Percentiles rank a stretch among this genome's conserved stretches.
phyloP scores from a whole-genome alignment of 441 rosid genomes.

The Croton laevigatus region DNA sequence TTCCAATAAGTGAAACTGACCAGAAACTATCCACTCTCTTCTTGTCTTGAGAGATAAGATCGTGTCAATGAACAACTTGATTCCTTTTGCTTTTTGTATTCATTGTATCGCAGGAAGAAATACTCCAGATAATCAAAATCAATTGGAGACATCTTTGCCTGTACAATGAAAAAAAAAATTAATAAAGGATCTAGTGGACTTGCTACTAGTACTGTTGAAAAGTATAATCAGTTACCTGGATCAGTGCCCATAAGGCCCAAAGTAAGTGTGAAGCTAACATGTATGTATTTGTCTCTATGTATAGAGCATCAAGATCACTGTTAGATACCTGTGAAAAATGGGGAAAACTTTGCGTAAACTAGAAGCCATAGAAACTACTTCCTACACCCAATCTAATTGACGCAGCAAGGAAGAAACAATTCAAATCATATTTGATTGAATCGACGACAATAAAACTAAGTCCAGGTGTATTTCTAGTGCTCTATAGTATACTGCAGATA shows the following conservation, averaged over 20 bases:
- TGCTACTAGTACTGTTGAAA: not conserved
- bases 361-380: not conserved
- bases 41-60: slow-evolving; percentile 41
- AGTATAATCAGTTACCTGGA: slow-evolving; percentile 53
- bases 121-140: slow-evolving; percentile 81
- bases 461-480: not conserved
- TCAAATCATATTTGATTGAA: not conserved
- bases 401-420: not conserved
- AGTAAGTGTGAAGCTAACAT: slow-evolving; percentile 77
- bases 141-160: slow-evolving; percentile 98
- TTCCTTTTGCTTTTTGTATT: slow-evolving; percentile 75
- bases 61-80: slow-evolving; percentile 48
- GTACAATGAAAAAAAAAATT: slow-evolving; percentile 17
- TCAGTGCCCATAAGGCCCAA: slow-evolving; percentile 97
- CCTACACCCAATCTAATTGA: slow-evolving; percentile 1
- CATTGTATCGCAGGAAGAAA: slow-evolving; percentile 82
- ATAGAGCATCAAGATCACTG: slow-evolving; percentile 60
- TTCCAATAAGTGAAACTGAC: not conserved
- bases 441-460: not conserved
- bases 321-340: slow-evolving; percentile 46
- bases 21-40: slow-evolving; percentile 19
- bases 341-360: not conserved
- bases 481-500: not conserved
- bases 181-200: slow-evolving; percentile 1
- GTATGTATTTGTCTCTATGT: slow-evolving; percentile 65